Base-by-base conservation (phyloP, 164 flowering plant species). In the Taxillus chinensis region DNA sequence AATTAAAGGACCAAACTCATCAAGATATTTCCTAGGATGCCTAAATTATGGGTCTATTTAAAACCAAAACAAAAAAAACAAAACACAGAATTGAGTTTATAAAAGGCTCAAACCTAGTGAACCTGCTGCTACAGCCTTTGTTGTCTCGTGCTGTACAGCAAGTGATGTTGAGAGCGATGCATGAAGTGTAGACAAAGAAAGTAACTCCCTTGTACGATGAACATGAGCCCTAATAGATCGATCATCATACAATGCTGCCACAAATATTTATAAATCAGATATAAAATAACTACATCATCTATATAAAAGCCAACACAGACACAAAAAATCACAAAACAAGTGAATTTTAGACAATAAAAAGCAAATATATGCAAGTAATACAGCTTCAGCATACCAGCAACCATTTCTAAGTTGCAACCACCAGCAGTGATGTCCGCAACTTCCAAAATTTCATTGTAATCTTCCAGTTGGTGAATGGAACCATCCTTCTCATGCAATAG, bases 191-290 rank as follows among this genome's bases (percentile, higher is more conserved):
- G 95, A 83, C 59, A 89, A 82, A 70, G 93, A 89, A 62, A 95
- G 84, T 74, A 95, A 74, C 66, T 91, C 99, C 65, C 93, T 77
- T 5, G 93, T 79, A 45, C 99, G 97, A 53, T 86, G 86, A 70
- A 91, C 84, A 76, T 95, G 96, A 64, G 96, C 89, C 71, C 97
- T 79, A 60, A 91, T 84, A 53, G 99, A 91, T 73, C 97, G 83
- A 67, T 91, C 96, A 80, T 95, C 97, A 73, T 95, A 95, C 39
- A 77, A 69, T 59, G 96, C 99, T 95, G 93, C 77, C 68, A 65
- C 38, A 63, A 15, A 13, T 49, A 55, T 12, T 51, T 27, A 5
- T 53, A 59, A 17, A 55, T 71, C 64, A 71, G 69, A 67, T 27
- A 0, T 27, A 43, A 6, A 43, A 6, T 43, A 43, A 9, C 8